Percentiles rank a stretch among this genome's conserved stretches.
Conservation (phyloP, 2,329 filamentous ascomycete species). For the Diaporthe destruens region DNA sequence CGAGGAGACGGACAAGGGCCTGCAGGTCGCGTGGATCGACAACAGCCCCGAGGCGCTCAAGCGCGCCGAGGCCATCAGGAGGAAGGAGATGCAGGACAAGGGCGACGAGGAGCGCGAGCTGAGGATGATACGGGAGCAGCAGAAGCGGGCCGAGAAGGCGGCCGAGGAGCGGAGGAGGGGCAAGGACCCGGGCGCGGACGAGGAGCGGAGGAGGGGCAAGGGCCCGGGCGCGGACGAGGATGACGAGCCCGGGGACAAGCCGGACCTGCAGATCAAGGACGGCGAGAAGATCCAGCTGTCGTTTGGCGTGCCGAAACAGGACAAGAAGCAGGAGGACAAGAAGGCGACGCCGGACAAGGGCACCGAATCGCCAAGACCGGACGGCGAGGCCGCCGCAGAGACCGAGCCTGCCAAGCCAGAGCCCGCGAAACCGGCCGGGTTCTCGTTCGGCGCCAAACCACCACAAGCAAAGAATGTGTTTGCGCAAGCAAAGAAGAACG, state of each 20-base stretch:
- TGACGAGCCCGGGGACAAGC: conserved; percentile 55
- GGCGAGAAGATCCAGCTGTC: conserved; percentile 83
- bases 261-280: conserved; percentile 70
- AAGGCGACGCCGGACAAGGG: conserved; percentile 36
- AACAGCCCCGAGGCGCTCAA: conserved; percentile 87
- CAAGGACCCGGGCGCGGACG: conserved; percentile 57
- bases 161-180: conserved; percentile 60
- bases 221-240: conserved; percentile 57
- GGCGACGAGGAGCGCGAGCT: conserved; percentile 93
- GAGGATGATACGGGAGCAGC: conserved; percentile 84
- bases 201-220: conserved; percentile 56
- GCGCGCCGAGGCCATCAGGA: conserved; percentile 82
- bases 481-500: conserved; percentile 75
- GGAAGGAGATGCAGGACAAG: conserved; percentile 88
- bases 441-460: conserved; percentile 75
- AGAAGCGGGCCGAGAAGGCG: conserved; percentile 77
- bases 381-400: conserved; percentile 12
- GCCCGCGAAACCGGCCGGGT: conserved; percentile 62
- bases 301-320: conserved; percentile 64
- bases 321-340: conserved; percentile 43
- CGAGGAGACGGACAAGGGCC: conserved; percentile 87
- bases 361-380: conserved; percentile 36
- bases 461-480: conserved; percentile 83
- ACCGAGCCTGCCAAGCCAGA: conserved; percentile 40
- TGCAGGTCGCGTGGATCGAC: conserved; percentile 92